Percentiles rank a stretch among this genome's conserved stretches.
These are phyloP conservation scores for Epicoccum sorghinum DNA, from an alignment of 2,329 filamentous ascomycete genomes.

Conservation along the genomic window DNA sequence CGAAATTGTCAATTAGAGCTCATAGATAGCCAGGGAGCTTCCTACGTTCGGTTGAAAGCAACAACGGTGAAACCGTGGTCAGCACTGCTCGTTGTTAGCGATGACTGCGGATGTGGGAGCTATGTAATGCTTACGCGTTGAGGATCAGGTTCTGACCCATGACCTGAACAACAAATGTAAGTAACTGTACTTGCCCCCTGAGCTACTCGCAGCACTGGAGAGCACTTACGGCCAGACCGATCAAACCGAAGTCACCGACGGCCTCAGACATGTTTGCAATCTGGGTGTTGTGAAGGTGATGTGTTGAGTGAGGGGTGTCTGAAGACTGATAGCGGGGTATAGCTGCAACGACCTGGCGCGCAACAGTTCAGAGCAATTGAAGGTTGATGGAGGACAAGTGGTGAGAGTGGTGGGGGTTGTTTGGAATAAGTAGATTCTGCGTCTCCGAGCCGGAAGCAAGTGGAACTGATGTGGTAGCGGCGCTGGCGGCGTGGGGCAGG, in stretches of 20 bases:
- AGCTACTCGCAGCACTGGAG: background rate
- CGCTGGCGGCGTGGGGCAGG: conserved; percentile 37
- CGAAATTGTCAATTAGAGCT: conserved; percentile 27
- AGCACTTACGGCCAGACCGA: conserved; percentile 55
- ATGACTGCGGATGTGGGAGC: conserved; percentile 22
- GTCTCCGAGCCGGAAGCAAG: conserved; percentile 36
- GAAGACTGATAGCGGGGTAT: conserved; percentile 35
- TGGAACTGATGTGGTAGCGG: conserved; percentile 30
- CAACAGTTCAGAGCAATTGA: conserved; percentile 36
- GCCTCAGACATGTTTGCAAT: conserved; percentile 46
- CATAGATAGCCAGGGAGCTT: background rate
- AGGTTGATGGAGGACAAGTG: conserved; percentile 30
- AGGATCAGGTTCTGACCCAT: conserved; percentile 63
- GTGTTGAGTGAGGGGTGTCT: conserved; percentile 21
- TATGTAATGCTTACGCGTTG: conserved; percentile 52
- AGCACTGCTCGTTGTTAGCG: conserved; percentile 47
- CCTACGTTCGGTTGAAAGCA: conserved; percentile 90
- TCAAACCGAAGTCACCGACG: conserved; percentile 58
- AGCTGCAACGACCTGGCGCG: conserved; percentile 39
- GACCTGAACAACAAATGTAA: conserved; percentile 37
- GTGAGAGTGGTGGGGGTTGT: conserved; percentile 35
- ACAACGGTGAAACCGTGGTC: conserved; percentile 86
- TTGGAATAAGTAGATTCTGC: conserved; percentile 43
- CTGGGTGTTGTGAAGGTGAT: conserved; percentile 15
- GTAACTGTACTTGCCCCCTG: conserved; percentile 12